These are phyloP conservation scores for Kwoniella heveanensis DNA, from an alignment of 768 basidiomycete genomes.

Conservation along the genomic window DNA sequence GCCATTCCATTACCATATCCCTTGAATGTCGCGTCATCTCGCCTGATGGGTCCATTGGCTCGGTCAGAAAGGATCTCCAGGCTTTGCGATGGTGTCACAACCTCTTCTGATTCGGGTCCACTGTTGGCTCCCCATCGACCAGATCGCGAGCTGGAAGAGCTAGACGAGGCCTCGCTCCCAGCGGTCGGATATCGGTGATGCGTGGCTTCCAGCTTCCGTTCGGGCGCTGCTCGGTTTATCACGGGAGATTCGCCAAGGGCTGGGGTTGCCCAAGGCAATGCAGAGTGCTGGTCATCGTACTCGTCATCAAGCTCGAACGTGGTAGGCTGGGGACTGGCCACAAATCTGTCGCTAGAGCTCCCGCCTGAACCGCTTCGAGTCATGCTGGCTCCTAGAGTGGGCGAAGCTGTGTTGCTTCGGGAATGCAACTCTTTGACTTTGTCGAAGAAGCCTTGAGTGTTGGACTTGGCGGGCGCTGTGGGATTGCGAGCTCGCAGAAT, in stretches of 20 bases:
- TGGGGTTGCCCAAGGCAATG: constrained; percentile 49
- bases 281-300: constrained; percentile 37
- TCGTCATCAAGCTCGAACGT: constrained; percentile 35
- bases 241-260: constrained; percentile 28
- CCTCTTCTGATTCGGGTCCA: constrained; percentile 42
- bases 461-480: constrained; percentile 4
- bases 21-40: constrained; percentile 5
- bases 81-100: constrained; percentile 47
- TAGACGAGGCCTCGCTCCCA: constrained; percentile 33
- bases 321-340: constrained; percentile 32
- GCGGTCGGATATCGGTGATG: constrained; percentile 30
- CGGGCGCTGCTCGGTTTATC: constrained; percentile 8
- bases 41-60: constrained; percentile 1
- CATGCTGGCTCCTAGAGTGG: constrained; percentile 12
- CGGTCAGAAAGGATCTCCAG: constrained; percentile 45
- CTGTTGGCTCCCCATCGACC: constrained; percentile 27
- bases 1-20: constrained; percentile 1
- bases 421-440: constrained; percentile 23
- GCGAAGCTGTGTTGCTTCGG: constrained; percentile 18
- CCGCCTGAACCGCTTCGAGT: constrained; percentile 17
- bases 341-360: constrained; percentile 15
- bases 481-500: constrained; percentile 25
- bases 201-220: background rate
- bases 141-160: constrained; percentile 27
- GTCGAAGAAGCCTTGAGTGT: constrained; percentile 23